phyloP scores from a whole-genome alignment of 2,329 filamentous ascomycete species.

The Ustulina deusta region DNA sequence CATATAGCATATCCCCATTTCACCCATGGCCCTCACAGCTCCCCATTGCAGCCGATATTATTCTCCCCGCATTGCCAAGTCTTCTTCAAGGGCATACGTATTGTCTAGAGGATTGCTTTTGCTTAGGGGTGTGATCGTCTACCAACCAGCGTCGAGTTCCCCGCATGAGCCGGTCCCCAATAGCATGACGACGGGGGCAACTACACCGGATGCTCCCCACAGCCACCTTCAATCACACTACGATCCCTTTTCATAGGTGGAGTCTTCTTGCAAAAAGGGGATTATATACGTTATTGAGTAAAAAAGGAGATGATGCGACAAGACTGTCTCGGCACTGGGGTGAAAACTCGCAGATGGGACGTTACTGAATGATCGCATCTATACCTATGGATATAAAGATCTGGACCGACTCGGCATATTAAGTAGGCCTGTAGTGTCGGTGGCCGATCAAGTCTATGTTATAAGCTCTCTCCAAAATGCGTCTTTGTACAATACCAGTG shows the following conservation, averaged over 20 bases:
- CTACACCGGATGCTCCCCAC: constrained; percentile 21
- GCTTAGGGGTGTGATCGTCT: neutral
- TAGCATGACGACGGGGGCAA: neutral
- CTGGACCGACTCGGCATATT: neutral
- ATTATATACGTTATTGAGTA: neutral
- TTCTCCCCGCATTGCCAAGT: constrained; percentile 32
- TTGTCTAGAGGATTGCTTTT: neutral
- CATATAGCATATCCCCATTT: constrained; percentile 10
- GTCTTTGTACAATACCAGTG: constrained; percentile 8
- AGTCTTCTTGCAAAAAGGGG: neutral
- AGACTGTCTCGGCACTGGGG: neutral
- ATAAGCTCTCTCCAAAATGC: constrained; percentile 23
- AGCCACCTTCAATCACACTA: neutral
- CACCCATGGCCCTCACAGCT: neutral
- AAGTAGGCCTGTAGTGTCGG: neutral
- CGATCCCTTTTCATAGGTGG: constrained; percentile 15
- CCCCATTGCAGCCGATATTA: constrained; percentile 9
- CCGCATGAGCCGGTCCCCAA: neutral
- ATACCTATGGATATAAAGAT: constrained; percentile 8
- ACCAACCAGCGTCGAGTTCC: neutral
- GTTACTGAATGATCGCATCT: neutral
- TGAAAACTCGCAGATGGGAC: neutral
- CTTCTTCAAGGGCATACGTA: neutral
- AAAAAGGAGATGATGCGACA: neutral
- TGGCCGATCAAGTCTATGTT: neutral